Percentiles rank a stretch among this genome's conserved stretches.
Conservation (phyloP, 169 alveolate species). For the Eimeria sp. region DNA sequence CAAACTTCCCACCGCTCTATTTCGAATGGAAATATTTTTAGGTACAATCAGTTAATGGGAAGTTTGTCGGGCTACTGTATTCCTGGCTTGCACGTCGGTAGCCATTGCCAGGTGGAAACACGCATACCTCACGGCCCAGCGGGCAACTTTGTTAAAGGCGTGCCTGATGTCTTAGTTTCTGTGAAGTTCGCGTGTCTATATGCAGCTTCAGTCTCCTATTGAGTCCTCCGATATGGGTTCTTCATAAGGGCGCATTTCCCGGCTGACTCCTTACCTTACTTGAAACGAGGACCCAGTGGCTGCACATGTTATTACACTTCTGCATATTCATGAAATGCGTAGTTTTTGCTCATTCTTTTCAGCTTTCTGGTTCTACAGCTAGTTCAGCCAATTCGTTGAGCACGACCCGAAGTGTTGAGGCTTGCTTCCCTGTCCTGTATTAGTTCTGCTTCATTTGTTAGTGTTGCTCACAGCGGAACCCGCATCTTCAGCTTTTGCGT, state of each 20-base stretch:
- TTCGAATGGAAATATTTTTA: neutral
- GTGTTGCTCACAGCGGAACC: neutral
- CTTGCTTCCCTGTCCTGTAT: neutral
- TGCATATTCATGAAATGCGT: neutral
- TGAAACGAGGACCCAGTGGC: neutral
- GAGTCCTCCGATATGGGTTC: neutral
- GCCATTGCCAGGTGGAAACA: neutral
- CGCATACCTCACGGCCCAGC: slow-evolving; percentile 1
- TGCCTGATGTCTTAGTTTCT: neutral
- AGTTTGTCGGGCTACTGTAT: neutral
- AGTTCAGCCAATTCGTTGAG: neutral
- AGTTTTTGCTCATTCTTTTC: neutral
- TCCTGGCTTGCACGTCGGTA: neutral
- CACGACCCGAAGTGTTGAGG: neutral
- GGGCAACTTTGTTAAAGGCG: neutral
- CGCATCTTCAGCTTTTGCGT: neutral
- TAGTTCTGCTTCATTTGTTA: neutral
- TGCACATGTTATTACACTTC: neutral
- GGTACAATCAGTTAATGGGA: neutral
- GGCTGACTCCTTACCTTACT: neutral
- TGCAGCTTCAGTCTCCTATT: neutral
- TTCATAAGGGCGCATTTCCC: neutral
- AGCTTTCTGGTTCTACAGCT: neutral
- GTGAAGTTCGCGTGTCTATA: neutral
- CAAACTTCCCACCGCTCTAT: neutral